Percentiles rank a stretch among this genome's conserved stretches.
Conservation (phyloP, 148 eudicot species). For the Vaccinium corymbosum region DNA sequence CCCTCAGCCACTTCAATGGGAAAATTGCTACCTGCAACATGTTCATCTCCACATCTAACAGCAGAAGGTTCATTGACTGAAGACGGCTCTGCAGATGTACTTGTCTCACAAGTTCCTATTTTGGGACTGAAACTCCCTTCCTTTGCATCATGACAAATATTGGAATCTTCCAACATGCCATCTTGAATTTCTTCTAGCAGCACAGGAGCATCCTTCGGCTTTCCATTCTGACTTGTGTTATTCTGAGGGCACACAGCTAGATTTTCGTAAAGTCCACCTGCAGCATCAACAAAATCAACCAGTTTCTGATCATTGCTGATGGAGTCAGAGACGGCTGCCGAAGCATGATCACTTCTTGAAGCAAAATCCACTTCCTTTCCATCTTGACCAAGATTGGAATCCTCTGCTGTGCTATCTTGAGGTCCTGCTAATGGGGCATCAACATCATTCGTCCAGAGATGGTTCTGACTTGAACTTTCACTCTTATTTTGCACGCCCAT, state of each 20-base stretch:
- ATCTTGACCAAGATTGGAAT: background rate
- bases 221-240: background rate
- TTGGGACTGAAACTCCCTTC: background rate
- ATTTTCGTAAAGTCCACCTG: slow-evolving; percentile 6
- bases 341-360: background rate
- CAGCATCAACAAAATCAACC: slow-evolving; percentile 11
- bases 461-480: background rate
- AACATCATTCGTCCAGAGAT: background rate
- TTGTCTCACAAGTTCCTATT: background rate
- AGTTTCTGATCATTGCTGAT: background rate
- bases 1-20: background rate
- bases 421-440: background rate
- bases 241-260: background rate
- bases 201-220: background rate
- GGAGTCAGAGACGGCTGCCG: background rate
- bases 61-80: background rate
- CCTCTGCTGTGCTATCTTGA: slow-evolving; percentile 11
- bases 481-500: background rate
- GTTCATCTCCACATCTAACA: background rate
- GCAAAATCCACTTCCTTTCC: background rate
- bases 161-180: slow-evolving; percentile 1
- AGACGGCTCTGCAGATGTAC: background rate
- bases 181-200: background rate
- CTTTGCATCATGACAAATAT: background rate
- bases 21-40: background rate